Evolutionary conservation across 768 basidiomycete species (phyloP).

Genomic region (Psilocybe tampanensis): DNA sequence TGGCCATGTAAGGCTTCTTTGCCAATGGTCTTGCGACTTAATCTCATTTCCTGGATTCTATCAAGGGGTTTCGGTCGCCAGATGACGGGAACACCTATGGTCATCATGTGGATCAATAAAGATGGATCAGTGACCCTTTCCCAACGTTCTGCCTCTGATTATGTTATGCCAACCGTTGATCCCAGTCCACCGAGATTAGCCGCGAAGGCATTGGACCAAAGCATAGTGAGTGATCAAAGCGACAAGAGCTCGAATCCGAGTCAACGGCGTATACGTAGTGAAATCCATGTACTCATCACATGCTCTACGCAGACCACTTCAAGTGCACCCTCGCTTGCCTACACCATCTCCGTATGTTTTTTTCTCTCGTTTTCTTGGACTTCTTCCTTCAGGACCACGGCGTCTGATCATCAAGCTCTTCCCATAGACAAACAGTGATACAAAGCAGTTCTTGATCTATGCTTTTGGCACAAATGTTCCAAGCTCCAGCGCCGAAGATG

Average conservation of each 20-base stretch:
- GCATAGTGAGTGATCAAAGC: slow-evolving; percentile 38
- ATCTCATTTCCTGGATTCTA: not conserved
- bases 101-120: slow-evolving; percentile 71
- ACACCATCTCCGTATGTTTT: slow-evolving; percentile 48
- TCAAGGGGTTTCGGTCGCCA: slow-evolving; percentile 58
- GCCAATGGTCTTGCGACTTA: not conserved
- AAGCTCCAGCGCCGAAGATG: slow-evolving; percentile 42
- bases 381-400: no score
- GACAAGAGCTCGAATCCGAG: not conserved
- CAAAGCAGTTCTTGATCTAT: slow-evolving; percentile 53
- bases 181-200: slow-evolving; percentile 55
- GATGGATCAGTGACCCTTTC: slow-evolving; percentile 67
- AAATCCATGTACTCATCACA: not conserved
- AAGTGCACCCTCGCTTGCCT: slow-evolving; percentile 47
- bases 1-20: slow-evolving; percentile 53
- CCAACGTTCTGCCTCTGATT: slow-evolving; percentile 54
- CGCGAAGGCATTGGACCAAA: slow-evolving; percentile 34
- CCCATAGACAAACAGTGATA: slow-evolving; percentile 43
- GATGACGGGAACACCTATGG: slow-evolving; percentile 66
- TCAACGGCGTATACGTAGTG: no score
- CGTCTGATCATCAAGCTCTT: not conserved
- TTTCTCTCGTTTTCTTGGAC: not conserved
- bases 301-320: slow-evolving; percentile 35
- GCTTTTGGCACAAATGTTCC: slow-evolving; percentile 58
- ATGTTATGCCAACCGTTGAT: slow-evolving; percentile 61